These are phyloP conservation scores for Fusarium concolor DNA, from an alignment of 2,329 filamentous ascomycete species.

Conservation along the genomic window DNA sequence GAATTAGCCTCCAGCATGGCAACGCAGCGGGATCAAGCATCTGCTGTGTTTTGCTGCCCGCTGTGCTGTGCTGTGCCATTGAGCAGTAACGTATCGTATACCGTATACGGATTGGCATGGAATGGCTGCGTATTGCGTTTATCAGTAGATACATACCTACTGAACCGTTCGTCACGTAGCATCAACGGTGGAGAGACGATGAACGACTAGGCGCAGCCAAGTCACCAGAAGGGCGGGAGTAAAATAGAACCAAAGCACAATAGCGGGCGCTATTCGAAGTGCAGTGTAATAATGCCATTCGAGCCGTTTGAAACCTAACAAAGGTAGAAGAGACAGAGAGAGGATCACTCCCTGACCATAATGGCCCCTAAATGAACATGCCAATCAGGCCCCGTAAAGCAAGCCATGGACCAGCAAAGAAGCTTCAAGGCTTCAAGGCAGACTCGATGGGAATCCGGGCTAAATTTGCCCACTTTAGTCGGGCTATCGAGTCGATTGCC, in stretches of 20 bases:
- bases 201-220: slow-evolving; percentile 37
- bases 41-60: background rate
- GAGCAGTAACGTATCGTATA: slow-evolving; percentile 25
- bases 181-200: slow-evolving; percentile 40
- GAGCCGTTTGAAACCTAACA: slow-evolving; percentile 16
- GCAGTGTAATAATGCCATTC: slow-evolving; percentile 4
- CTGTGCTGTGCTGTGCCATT: background rate
- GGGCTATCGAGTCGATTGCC: slow-evolving; percentile 29
- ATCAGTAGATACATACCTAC: background rate
- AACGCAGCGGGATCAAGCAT: background rate
- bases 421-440: slow-evolving; percentile 37
- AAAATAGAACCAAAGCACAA: slow-evolving; percentile 29
- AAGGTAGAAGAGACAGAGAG: background rate
- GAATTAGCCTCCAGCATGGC: background rate
- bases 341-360: background rate
- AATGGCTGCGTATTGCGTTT: slow-evolving; percentile 30
- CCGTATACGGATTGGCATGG: slow-evolving; percentile 22
- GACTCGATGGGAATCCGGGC: slow-evolving; percentile 23
- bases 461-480: slow-evolving; percentile 40
- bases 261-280: slow-evolving; percentile 10
- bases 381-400: slow-evolving; percentile 23
- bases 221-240: slow-evolving; percentile 25
- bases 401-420: slow-evolving; percentile 26
- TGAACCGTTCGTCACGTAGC: slow-evolving; percentile 33
- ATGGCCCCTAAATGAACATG: slow-evolving; percentile 4